Conservation (phyloP, 2,329 filamentous ascomycete genomes). For the Nothophoma quercina region DNA sequence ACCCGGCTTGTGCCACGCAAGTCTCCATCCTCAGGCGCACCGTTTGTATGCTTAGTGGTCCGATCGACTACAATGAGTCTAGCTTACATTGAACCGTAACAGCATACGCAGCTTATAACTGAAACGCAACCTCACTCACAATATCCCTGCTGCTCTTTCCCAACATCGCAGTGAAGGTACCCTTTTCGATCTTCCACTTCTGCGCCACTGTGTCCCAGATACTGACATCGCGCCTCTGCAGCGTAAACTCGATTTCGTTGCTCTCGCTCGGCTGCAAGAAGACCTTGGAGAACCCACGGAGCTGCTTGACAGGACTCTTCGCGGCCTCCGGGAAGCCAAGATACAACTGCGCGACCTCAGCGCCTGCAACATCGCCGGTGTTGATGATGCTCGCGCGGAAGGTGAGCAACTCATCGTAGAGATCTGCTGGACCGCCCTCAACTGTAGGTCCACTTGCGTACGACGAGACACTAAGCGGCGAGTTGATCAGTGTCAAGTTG, state of each 20-base stretch:
- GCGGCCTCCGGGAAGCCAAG: neutral
- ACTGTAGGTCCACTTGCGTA: neutral
- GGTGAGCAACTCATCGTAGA: conserved; percentile 49
- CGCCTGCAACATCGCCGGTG: neutral
- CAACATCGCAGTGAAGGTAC: neutral
- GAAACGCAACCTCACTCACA: neutral
- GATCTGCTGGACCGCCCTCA: neutral
- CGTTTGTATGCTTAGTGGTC: too few species aligned
- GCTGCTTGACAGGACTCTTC: neutral
- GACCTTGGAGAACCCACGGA: neutral
- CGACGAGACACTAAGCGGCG: neutral
- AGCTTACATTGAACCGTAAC: neutral
- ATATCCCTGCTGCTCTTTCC: neutral
- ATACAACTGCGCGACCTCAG: neutral
- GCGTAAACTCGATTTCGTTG: neutral
- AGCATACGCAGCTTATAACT: neutral
- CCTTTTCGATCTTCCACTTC: neutral
- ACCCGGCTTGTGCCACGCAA: too few species aligned
- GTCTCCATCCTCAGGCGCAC: too few species aligned
- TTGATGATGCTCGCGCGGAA: conserved; percentile 56
- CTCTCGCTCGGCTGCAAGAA: neutral
- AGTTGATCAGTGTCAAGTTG: conserved; percentile 41
- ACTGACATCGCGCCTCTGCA: neutral
- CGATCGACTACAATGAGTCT: neutral
- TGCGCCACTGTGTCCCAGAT: neutral